phyloP scores from a whole-genome alignment of 148 eudicot genomes.

The Rhododendron williamsianum region DNA sequence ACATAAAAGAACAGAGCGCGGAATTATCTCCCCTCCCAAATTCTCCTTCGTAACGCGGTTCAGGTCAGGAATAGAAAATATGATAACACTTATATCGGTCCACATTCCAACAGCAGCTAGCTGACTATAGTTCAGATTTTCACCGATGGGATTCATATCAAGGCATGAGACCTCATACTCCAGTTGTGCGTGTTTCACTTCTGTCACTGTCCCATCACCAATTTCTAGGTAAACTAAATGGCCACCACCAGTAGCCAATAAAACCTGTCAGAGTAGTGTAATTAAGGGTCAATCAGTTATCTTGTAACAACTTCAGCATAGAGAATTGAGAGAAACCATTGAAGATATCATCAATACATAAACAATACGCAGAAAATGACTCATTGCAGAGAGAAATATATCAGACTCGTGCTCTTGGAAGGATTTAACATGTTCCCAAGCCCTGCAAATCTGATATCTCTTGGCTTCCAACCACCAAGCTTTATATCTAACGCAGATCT shows the following conservation, averaged over 20 bases:
- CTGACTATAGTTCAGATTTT: conserved; percentile 65
- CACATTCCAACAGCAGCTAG: conserved; percentile 99
- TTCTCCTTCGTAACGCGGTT: conserved; percentile 73
- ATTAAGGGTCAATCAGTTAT: neutral
- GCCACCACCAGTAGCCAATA: conserved; percentile 90
- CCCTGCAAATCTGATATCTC: neutral
- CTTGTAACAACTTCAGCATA: neutral
- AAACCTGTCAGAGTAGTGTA: conserved; percentile 45
- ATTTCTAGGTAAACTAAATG: conserved; percentile 90
- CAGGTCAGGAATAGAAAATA: conserved; percentile 88
- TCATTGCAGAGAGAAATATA: neutral
- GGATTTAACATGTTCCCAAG: conserved; percentile 1
- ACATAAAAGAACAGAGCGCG: conserved; percentile 94
- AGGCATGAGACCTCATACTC: conserved; percentile 91
- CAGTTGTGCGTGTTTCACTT: conserved; percentile 72
- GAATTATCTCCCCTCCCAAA: conserved; percentile 95
- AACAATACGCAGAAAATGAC: neutral
- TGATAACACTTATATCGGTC: conserved; percentile 91
- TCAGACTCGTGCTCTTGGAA: neutral
- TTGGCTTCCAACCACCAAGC: neutral
- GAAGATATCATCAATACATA: neutral
- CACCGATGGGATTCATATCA: conserved; percentile 89
- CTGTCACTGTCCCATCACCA: conserved; percentile 69
- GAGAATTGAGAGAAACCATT: neutral
- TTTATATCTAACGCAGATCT: neutral